Evolutionary conservation across 768 basidiomycete species (phyloP).

Genomic region (Suillus hirtellus): DNA sequence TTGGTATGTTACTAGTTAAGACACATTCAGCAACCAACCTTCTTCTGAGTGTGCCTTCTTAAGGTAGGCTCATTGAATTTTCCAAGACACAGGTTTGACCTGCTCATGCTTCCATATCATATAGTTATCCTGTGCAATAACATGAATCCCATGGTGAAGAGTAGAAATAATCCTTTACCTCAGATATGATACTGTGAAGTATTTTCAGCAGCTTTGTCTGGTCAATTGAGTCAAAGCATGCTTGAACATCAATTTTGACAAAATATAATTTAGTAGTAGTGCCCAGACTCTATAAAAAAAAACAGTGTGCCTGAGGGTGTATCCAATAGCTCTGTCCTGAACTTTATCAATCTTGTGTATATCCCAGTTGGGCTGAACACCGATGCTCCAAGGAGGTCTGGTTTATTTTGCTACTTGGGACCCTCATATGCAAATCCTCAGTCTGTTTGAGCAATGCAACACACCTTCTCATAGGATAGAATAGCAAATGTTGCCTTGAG

Average conservation of each 20-base stretch:
- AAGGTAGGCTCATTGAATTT: slow-evolving; percentile 54
- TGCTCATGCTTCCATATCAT: slow-evolving; percentile 70
- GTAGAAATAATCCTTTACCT: slow-evolving; percentile 41
- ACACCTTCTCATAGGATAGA: slow-evolving; percentile 84
- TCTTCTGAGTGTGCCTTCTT: slow-evolving; percentile 69
- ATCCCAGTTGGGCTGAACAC: slow-evolving; percentile 84
- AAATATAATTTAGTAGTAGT: slow-evolving; percentile 61
- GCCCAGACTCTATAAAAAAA: slow-evolving; percentile 11
- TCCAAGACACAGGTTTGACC: slow-evolving; percentile 56
- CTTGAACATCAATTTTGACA: slow-evolving; percentile 93
- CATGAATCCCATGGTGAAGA: slow-evolving; percentile 8
- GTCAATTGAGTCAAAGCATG: slow-evolving; percentile 96
- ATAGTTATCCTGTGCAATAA: slow-evolving; percentile 61
- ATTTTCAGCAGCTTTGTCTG: slow-evolving; percentile 84
- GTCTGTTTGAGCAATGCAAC: background rate
- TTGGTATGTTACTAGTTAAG: background rate
- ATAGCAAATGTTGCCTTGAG: slow-evolving; percentile 85
- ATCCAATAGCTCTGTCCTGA: slow-evolving; percentile 54
- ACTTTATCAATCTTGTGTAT: slow-evolving; percentile 68
- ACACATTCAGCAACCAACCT: slow-evolving; percentile 42
- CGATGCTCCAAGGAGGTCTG: slow-evolving; percentile 72
- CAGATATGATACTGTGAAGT: slow-evolving; percentile 67
- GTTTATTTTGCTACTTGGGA: slow-evolving; percentile 54
- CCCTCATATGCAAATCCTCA: background rate
- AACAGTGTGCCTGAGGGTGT: slow-evolving; percentile 52